Base-by-base conservation (phyloP, 2,329 filamentous ascomycete genomes). In the Verticillium tricorpus region DNA sequence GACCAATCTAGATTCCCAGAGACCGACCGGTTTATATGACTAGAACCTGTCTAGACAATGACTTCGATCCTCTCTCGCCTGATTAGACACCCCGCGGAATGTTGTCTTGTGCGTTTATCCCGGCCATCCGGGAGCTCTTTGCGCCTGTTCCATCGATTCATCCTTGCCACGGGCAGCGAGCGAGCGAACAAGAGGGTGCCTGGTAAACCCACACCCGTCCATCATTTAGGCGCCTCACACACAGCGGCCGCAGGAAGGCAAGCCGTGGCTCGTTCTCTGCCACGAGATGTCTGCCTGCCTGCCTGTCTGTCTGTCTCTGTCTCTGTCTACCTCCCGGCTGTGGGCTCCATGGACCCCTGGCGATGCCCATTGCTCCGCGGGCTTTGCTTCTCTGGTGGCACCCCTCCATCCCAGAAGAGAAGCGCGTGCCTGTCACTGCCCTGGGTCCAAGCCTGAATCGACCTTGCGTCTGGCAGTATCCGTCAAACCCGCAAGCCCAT, bases 381-480 rank as follows among this genome's bases (percentile, higher is more conserved):
- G 11, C 9, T 25, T 3, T n/a, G n/a, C 9, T 50, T 22, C 40
- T 50, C 40, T 50, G 40, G 40, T 1, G 7, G 19, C 40, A 50
- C 40, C 40, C 40, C 40, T 22, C 40, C 40, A 50, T n/a, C 40
- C 40, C 19, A n/a, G 40, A 50, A 19, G 9, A 22, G n/a, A 19
- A 22, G 40, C 40, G 40, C 8, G 40, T 22, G 11, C 40, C 34
- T 35, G 9, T 35, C 34, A 9, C 22, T 9, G 40, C 8, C 40
- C 22, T 50, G 40, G 40, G 19, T 19, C 9, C 40, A 50, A 19
- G 19, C n/a, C 40, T 50, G 40, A 59, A 64, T 60, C 57, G 62
- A 58, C 59, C 62, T 45, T 45, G 45, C 62, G 58, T 39, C 62
- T 65, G 60, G 59, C 59, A 57, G 59, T 62, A 62, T 45, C 63